These are phyloP conservation scores for Psilocybe sp. DNA, from an alignment of 768 basidiomycete species.

Conservation along the genomic window DNA sequence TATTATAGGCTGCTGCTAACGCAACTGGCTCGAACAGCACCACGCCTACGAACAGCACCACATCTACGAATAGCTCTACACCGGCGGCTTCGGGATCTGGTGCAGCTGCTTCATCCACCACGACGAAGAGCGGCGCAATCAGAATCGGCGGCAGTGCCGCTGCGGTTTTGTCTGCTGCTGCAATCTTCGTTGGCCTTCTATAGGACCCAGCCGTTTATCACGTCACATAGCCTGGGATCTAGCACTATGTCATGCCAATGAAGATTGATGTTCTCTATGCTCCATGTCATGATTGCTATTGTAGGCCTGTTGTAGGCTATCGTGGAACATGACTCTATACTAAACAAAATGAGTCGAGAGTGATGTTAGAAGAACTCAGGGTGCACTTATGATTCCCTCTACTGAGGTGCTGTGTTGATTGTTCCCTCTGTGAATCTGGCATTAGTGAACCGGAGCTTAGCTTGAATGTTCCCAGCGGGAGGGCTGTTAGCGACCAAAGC, in stretches of 20 bases:
- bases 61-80: conserved; percentile 15
- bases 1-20: conserved; percentile 16
- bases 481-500: conserved; percentile 3
- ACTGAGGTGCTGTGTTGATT: background rate
- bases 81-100: conserved; percentile 8
- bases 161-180: conserved; percentile 26
- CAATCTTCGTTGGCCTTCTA: conserved; percentile 30
- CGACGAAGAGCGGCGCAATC: conserved; percentile 23
- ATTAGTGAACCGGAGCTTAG: background rate
- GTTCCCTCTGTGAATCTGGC: background rate
- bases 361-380: no score
- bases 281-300: no score
- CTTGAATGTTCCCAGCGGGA: conserved; percentile 2
- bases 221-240: no score
- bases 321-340: no score
- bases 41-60: conserved; percentile 7
- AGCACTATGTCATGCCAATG: no score
- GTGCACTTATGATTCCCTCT: no score
- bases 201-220: conserved; percentile 8
- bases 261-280: no score
- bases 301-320: no score
- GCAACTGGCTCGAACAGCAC: conserved; percentile 12
- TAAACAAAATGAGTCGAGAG: no score
- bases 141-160: conserved; percentile 31
- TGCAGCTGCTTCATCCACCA: conserved; percentile 9